phyloP scores from a whole-genome alignment of 768 basidiomycete species.

The Mycena capillaripes region DNA sequence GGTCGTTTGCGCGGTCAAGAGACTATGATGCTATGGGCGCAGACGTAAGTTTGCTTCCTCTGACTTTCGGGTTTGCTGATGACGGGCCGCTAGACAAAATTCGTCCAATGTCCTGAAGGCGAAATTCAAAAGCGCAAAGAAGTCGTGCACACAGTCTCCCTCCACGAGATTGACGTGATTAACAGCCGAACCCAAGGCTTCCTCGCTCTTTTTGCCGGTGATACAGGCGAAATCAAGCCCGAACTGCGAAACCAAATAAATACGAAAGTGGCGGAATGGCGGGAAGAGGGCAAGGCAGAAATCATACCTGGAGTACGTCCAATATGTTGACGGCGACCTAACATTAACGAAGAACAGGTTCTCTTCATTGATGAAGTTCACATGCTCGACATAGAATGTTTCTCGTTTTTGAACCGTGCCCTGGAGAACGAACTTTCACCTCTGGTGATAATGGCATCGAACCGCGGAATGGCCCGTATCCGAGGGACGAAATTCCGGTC shows the following conservation, averaged over 20 bases:
- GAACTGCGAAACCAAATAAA: conserved; percentile 98
- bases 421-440: conserved; percentile 95
- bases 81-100: conserved; percentile 82
- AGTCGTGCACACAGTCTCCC: conserved; percentile 95
- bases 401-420: conserved; percentile 97
- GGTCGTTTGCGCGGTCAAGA: conserved; percentile 96
- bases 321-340: no score
- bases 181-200: conserved; percentile 99
- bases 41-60: conserved; percentile 73
- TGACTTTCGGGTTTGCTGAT: conserved; percentile 15
- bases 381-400: conserved; percentile 99
- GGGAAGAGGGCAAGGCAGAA: conserved; percentile 98
- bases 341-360: conserved; percentile 64
- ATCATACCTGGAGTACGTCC: conserved; percentile 92
- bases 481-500: conserved; percentile 95
- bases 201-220: conserved; percentile 93
- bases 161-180: conserved; percentile 99
- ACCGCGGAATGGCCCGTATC: conserved; percentile 94
- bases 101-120: conserved; percentile 97
- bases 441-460: conserved; percentile 98
- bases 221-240: conserved; percentile 99
- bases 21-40: conserved; percentile 99
- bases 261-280: conserved; percentile 96
- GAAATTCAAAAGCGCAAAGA: conserved; percentile 98
- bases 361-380: conserved; percentile 99